Percentiles rank a stretch among this genome's conserved stretches.
These are phyloP conservation scores for Neckera pumila DNA, from an alignment of 225 moss, liverwort and hornwort species.

Conservation along the genomic window DNA sequence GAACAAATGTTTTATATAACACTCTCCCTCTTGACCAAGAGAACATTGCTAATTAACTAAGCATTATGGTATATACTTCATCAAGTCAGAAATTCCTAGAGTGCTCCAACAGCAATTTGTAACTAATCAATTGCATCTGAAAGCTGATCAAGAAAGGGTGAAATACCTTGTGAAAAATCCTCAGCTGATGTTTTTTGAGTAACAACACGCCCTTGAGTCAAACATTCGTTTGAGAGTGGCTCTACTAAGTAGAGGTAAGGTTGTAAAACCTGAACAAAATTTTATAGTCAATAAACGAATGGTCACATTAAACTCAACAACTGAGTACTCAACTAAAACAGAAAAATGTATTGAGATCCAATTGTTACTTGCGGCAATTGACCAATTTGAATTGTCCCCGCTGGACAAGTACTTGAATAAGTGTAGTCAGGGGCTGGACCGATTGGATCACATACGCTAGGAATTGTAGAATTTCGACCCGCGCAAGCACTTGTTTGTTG, in stretches of 20 bases:
- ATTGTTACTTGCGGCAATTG: conserved; percentile 54
- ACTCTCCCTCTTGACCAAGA: neutral
- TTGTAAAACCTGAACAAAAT: conserved; percentile 5
- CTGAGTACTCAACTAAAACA: too few relatives aligned
- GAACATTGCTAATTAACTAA: neutral
- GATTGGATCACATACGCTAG: conserved; percentile 39
- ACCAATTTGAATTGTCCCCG: conserved; percentile 35
- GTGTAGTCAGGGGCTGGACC: conserved; percentile 49
- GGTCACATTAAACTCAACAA: neutral
- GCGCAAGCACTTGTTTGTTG: neutral
- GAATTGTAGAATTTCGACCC: conserved; percentile 1
- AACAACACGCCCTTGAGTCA: conserved; percentile 5
- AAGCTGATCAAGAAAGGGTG: neutral
- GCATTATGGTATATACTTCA: neutral
- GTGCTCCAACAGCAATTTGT: neutral
- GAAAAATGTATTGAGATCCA: neutral
- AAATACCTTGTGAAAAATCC: conserved; percentile 16
- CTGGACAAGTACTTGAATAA: conserved; percentile 25
- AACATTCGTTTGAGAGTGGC: neutral
- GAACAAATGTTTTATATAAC: neutral
- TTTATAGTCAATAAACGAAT: neutral
- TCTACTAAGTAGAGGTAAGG: conserved; percentile 9
- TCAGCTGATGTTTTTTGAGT: conserved; percentile 3
- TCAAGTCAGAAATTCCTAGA: neutral
- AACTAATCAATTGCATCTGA: neutral